phyloP scores from a whole-genome alignment of 139 green algal species.

The Chlorella sp. region DNA sequence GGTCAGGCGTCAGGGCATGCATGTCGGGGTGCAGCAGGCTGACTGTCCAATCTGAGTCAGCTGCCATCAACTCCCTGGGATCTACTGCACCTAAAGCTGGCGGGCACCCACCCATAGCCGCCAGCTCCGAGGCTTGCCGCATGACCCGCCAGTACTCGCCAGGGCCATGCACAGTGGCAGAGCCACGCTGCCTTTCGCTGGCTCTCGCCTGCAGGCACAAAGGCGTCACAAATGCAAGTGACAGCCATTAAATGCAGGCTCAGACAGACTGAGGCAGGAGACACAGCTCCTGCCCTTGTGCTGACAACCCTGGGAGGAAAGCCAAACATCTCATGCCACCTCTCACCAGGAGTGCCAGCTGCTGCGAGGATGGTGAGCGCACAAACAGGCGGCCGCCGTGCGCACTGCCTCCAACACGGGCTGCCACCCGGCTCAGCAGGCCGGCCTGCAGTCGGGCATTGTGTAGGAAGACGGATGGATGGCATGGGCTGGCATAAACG shows the following conservation, averaged over 20 bases:
- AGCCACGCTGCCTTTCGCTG: constrained; percentile 19
- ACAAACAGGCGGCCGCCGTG: constrained; percentile 28
- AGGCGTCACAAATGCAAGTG: not conserved
- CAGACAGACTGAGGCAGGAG: no score
- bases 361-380: constrained; percentile 17
- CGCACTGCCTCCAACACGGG: not conserved
- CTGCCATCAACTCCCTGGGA: no score
- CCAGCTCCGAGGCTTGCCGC: constrained; percentile 35
- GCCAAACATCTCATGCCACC: not conserved
- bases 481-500: no score
- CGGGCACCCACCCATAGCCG: constrained; percentile 24
- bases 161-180: constrained; percentile 39
- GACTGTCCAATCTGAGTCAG: no score
- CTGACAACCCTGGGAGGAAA: not conserved
- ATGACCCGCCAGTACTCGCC: constrained; percentile 47
- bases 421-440: constrained; percentile 1
- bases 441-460: not conserved
- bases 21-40: no score
- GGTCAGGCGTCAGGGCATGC: no score
- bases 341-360: constrained; percentile 32
- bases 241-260: no score
- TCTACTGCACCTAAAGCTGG: not conserved
- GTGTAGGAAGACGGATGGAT: no score
- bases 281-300: no score
- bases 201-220: not conserved